These are phyloP conservation scores for Nicotiana knightiana DNA, from an alignment of 257 asterid species.

Conservation along the genomic window DNA sequence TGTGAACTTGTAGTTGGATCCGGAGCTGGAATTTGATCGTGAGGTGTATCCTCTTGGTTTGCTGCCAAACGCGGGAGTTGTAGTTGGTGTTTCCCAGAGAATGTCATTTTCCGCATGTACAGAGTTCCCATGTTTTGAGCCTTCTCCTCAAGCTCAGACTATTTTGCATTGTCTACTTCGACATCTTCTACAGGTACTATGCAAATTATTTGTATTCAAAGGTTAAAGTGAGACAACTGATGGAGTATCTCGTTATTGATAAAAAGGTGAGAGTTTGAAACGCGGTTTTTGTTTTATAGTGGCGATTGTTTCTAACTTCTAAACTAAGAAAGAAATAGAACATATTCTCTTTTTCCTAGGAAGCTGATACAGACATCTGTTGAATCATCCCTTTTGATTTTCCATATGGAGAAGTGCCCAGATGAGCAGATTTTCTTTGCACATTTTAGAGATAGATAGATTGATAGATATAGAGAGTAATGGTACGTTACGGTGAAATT, in stretches of 20 bases:
- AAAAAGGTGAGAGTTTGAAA: not conserved
- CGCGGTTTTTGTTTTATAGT: not conserved
- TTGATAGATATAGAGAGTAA: not conserved
- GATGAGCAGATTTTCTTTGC: not conserved
- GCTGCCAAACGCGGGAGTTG: conserved; percentile 95
- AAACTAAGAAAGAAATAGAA: not conserved
- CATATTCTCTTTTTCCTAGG: not conserved
- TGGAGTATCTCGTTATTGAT: not conserved
- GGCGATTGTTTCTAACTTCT: not conserved
- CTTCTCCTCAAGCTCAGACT: conserved; percentile 98
- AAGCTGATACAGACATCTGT: not conserved
- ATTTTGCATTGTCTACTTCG: conserved; percentile 94
- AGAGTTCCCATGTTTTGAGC: conserved; percentile 99
- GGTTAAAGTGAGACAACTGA: not conserved
- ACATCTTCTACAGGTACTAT: conserved; percentile 94
- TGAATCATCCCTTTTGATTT: not conserved
- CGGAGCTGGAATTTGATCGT: conserved; percentile 98
- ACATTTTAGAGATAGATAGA: not conserved
- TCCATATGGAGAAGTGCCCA: not conserved
- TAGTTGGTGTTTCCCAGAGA: conserved; percentile 98
- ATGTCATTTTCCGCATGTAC: conserved; percentile 97
- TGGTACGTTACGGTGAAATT: not conserved
- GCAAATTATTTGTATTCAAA: not conserved
- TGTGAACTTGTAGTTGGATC: conserved; percentile 74
- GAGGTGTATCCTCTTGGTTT: conserved; percentile 99